Evolutionary conservation across 805 yeast genomes (phyloP).

Genomic region (Naumovozyma dairenensis): DNA sequence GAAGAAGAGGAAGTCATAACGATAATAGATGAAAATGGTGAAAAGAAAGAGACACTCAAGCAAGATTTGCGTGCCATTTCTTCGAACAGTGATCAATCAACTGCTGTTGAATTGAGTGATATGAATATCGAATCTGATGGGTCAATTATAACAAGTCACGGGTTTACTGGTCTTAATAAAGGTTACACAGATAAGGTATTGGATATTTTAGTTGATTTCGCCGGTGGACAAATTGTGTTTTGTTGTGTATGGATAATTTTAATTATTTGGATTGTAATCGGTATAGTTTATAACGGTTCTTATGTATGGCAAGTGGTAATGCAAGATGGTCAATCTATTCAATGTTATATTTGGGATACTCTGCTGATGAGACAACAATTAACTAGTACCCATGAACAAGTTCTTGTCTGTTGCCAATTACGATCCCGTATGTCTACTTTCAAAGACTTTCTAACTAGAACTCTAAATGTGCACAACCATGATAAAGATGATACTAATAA

Average conservation of each 20-base stretch:
- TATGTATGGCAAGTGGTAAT: conserved; percentile 33
- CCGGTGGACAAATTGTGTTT: conserved; percentile 24
- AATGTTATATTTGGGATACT: conserved; percentile 33
- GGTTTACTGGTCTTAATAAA: conserved; percentile 22
- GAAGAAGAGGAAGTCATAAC: background rate
- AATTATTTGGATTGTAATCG: conserved; percentile 24
- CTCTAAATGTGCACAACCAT: no score
- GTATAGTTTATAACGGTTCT: conserved; percentile 25
- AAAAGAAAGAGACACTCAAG: background rate
- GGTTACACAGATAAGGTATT: conserved; percentile 15
- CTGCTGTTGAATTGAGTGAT: conserved; percentile 7
- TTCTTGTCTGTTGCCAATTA: conserved; percentile 19
- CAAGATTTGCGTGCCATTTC: conserved; percentile 4
- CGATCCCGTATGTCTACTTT: conserved; percentile 25
- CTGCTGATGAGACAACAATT: conserved; percentile 34
- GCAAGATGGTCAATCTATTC: conserved; percentile 35
- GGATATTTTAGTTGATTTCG: conserved; percentile 21
- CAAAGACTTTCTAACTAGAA: conserved; percentile 10
- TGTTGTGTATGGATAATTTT: conserved; percentile 20
- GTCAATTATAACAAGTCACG: conserved; percentile 11
- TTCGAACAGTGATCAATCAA: conserved; percentile 12
- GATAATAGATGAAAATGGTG: background rate
- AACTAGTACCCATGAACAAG: conserved; percentile 21
- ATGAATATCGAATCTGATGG: conserved; percentile 13
- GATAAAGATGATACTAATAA: no score